Base-by-base conservation (phyloP, 2,329 filamentous ascomycete genomes). In the Xylaria sp. region DNA sequence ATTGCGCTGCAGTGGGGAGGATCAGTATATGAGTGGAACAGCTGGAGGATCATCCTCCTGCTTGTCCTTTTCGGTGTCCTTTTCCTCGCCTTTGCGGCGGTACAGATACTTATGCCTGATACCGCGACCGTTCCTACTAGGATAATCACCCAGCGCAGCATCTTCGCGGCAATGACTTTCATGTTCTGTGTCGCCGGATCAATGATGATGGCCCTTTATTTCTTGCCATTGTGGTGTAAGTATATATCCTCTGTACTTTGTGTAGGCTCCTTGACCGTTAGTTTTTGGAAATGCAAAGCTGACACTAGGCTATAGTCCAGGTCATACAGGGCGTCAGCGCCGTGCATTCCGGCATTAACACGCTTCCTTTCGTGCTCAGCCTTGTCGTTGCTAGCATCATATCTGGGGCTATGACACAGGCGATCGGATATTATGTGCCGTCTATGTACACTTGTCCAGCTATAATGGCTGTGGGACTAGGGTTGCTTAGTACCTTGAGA, bases 1-100 rank as follows among this genome's bases (percentile, higher is more conserved):
- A 72, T 89, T 4, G 85, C 85, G 1, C 72, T 89, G 29, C 81
- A 88, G 63, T 88, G 84, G 84, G 83, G 83, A 47, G 83, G 83
- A 2, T 70, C 68, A 11, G 63, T 58, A 3, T 70, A 84, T 60
- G 57, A 72, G 0, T 86, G 83, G 83, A 71, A 66, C 38, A 75
- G 72, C 58, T 78, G 78, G 71, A 76, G 78, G 40, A 77, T 84
- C 49, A 77, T 85, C 44, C 61, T 79, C 7, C 72, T 86, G n/a
- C 74, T 86, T 7, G 71, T 77, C 40, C 59, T 83, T 8, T 84
- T 81, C 53, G 78, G 64, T 1, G 62, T 79, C 16, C 72, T 77
- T 2, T 71, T 75, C 9, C 52, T 76, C 29, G 74, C 72, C 4
- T 86, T 86, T 63, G 71, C 72, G 20, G 66, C 70, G 1, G 75